Evolutionary conservation across 2,329 filamentous ascomycete species (phyloP), one percentile per base, ranked within the genome.

Genomic region (Cucurbitaria berberidis): DNA sequence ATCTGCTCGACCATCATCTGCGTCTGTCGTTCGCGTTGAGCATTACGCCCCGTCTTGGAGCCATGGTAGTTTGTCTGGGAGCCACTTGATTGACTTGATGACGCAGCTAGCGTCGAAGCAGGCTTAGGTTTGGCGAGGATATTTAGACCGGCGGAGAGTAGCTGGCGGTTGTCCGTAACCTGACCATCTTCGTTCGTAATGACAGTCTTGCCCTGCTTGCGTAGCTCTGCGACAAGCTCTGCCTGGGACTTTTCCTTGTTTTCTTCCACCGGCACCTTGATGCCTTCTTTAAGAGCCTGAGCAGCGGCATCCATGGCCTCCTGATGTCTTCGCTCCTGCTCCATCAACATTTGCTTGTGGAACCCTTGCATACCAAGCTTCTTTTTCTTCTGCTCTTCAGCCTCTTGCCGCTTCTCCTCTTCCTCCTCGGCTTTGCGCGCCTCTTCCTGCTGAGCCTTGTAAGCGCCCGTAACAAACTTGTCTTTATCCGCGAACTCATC

Each of bases 401-500:
- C 83, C 64, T 88, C 89, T 64, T 90, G 87, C 51, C 81, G 79
- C 53, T 74, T 76, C 68, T 80, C 83, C 76, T 95, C 90, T 68
- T 91, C 89, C 59, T 86, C 88, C 67, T 93, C 89, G 8, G 90
- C 68, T 48, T 81, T 78, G 61, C 81, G 79, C 60, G 90, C 87
- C 73, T 93, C 90, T 70, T 89, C 89, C 67, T 93, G 89, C 69
- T 93, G 90, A 68, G 83, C 82, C 78, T 89, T 91, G 73, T 95
- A 96, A 30, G 90, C 90, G 52, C 86, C 88, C 0, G 90, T 95
- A 29, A 95, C 91, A 63, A 95, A 95, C 74, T 88, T 90, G 70
- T 95, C 91, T 77, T 93, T 95, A 65, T 88, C 90, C 0, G 84
- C 88, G 66, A 86, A 95, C 68, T 89, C 88, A 29, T 93, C 90